phyloP scores from a whole-genome alignment of 768 basidiomycete genomes.

The Epithele typhae region DNA sequence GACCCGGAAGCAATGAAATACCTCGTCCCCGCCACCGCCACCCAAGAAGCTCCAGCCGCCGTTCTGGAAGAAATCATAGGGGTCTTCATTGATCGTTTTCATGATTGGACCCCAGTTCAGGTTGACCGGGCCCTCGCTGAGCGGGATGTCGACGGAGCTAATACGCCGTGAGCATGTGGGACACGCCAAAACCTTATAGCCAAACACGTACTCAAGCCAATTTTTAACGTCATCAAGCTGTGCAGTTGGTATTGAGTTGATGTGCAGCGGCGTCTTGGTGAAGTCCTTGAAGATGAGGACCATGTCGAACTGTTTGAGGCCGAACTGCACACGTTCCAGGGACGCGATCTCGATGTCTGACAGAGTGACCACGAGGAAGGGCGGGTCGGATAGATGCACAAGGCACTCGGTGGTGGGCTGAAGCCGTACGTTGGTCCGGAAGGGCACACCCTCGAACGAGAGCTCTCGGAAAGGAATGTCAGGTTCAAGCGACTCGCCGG shows the following conservation, averaged over 20 bases:
- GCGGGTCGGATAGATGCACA: slow-evolving; percentile 90
- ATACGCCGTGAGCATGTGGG: background rate
- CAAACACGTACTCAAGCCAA: slow-evolving; percentile 84
- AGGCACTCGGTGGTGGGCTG: slow-evolving; percentile 97
- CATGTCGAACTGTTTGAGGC: slow-evolving; percentile 94
- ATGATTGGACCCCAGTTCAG: slow-evolving; percentile 98
- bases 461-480: slow-evolving; percentile 97
- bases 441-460: slow-evolving; percentile 95
- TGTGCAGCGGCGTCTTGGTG: slow-evolving; percentile 85
- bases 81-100: slow-evolving; percentile 97
- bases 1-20: slow-evolving; percentile 26
- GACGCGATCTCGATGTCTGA: slow-evolving; percentile 96
- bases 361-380: slow-evolving; percentile 93
- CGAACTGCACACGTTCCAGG: slow-evolving; percentile 94
- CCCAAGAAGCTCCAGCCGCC: slow-evolving; percentile 96
- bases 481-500: slow-evolving; percentile 83
- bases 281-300: slow-evolving; percentile 98
- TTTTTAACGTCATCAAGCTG: slow-evolving; percentile 98
- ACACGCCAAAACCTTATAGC: slow-evolving; percentile 8
- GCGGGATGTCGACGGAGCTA: slow-evolving; percentile 94
- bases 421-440: slow-evolving; percentile 89
- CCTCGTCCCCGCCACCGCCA: slow-evolving; percentile 61
- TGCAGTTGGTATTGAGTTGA: slow-evolving; percentile 89
- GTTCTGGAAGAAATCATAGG: slow-evolving; percentile 90
- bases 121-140: slow-evolving; percentile 95